A percentile compares a stretch with the other conserved stretches of the same genome.
phyloP scores from a whole-genome alignment of 164 flowering plant species.

The Tetrastigma voinierianum region DNA sequence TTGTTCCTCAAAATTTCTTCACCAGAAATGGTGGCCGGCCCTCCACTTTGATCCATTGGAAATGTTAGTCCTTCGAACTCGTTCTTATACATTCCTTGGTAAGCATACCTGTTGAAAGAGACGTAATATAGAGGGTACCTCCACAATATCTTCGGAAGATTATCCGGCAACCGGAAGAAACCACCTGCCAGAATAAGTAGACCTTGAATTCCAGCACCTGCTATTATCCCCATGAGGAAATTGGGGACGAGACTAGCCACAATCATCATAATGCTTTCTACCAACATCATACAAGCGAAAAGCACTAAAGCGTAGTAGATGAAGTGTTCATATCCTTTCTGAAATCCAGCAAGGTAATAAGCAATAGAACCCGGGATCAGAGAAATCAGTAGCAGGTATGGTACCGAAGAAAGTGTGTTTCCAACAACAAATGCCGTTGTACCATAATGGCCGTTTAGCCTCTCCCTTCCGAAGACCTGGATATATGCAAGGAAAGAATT shows the following conservation, averaged over 20 bases:
- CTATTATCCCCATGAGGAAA: conserved; percentile 53
- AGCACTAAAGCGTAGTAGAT: conserved; percentile 18
- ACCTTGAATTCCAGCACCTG: conserved; percentile 53
- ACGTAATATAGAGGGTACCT: conserved; percentile 31
- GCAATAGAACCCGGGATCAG: conserved; percentile 35
- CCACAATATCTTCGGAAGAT: conserved; percentile 32
- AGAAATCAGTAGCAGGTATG: conserved; percentile 32
- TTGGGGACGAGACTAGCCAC: conserved; percentile 49
- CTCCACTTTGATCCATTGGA: conserved; percentile 2
- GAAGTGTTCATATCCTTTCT: conserved; percentile 24
- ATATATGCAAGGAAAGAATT: background rate
- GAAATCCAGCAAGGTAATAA: conserved; percentile 39
- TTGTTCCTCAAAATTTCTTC: conserved; percentile 10
- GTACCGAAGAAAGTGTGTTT: conserved; percentile 40
- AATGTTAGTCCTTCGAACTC: conserved; percentile 30
- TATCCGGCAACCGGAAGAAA: conserved; percentile 30
- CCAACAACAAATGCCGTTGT: conserved; percentile 32
- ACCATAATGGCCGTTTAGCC: conserved; percentile 48
- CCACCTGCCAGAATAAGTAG: conserved; percentile 31
- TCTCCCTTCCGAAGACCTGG: conserved; percentile 36
- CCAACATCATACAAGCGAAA: conserved; percentile 32
- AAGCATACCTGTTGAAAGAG: conserved; percentile 32
- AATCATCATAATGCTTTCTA: conserved; percentile 57
- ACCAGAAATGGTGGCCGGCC: conserved; percentile 8
- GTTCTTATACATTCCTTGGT: conserved; percentile 36